Percentiles rank a stretch among this genome's conserved stretches.
These are phyloP conservation scores for Saturnispora saitoi DNA, from an alignment of 805 yeast genomes.

Conservation along the genomic window DNA sequence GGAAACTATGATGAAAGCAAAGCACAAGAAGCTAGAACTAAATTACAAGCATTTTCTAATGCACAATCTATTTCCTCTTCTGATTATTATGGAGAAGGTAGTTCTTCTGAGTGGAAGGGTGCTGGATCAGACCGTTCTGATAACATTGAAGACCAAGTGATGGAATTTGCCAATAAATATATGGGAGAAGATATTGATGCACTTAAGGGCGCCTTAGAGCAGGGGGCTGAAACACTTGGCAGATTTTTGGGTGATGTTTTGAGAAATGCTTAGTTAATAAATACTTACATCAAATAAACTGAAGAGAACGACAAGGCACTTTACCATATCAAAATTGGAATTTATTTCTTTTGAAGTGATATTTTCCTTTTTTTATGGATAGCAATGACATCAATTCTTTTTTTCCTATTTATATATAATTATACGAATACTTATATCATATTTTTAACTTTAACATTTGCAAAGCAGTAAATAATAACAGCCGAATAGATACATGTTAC, in stretches of 20 bases:
- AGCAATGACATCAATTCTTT: neutral
- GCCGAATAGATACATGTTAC: neutral
- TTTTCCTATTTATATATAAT: neutral
- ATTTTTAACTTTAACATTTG: neutral
- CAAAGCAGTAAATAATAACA: neutral
- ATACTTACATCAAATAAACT: no score
- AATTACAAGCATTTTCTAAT: constrained; percentile 72
- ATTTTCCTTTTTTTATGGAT: neutral
- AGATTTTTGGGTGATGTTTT: constrained; percentile 81
- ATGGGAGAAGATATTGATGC: constrained; percentile 80
- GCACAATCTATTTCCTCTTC: constrained; percentile 89
- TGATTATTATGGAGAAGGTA: constrained; percentile 80
- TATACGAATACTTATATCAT: neutral
- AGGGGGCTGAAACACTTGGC: constrained; percentile 85
- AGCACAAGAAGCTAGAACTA: constrained; percentile 71
- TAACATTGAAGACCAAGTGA: constrained; percentile 44
- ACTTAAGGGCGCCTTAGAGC: constrained; percentile 84
- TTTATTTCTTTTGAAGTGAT: neutral
- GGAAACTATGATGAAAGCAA: constrained; percentile 72
- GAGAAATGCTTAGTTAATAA: constrained; percentile 26
- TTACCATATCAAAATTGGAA: neutral
- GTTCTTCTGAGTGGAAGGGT: constrained; percentile 18
- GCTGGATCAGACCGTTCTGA: constrained; percentile 17
- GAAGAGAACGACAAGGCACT: no score
- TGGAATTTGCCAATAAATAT: constrained; percentile 60